These are phyloP conservation scores for Cystobasidium sp. DNA, from an alignment of 1,284 basidiomycete genomes.

Conservation along the genomic window DNA sequence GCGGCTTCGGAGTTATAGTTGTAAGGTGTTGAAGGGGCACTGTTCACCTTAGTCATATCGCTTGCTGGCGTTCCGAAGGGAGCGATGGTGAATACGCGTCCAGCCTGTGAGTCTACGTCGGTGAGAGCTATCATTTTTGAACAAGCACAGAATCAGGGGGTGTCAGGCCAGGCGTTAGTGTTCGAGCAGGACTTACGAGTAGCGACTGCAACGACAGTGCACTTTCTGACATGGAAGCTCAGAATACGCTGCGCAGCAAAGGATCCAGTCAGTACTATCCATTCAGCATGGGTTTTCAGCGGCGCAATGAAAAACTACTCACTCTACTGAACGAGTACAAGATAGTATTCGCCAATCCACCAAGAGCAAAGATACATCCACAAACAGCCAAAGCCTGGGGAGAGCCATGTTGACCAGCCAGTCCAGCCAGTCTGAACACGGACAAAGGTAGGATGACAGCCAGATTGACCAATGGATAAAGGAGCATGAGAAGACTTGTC, in stretches of 20 bases:
- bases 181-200: background rate
- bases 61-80: constrained; percentile 3
- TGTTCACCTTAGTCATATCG: constrained; percentile 23
- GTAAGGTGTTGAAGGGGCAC: background rate
- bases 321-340: constrained; percentile 41
- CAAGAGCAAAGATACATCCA: constrained; percentile 41
- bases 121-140: too few relatives aligned
- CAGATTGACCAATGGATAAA: constrained; percentile 39
- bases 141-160: background rate
- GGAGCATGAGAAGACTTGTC: constrained; percentile 34
- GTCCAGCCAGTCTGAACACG: constrained; percentile 22
- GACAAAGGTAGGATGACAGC: constrained; percentile 39
- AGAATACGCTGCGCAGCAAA: background rate
- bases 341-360: constrained; percentile 35
- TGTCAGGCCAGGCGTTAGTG: background rate
- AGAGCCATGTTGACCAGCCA: constrained; percentile 27
- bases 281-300: too few relatives aligned
- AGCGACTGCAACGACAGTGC: background rate
- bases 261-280: too few relatives aligned
- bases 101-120: too few relatives aligned
- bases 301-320: background rate
- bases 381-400: constrained; percentile 24
- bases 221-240: background rate
- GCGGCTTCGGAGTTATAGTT: background rate
- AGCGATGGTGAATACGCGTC: background rate